Evolutionary conservation across 169 alveolate genomes (phyloP).

Genomic region (Plasmodium inui): DNA sequence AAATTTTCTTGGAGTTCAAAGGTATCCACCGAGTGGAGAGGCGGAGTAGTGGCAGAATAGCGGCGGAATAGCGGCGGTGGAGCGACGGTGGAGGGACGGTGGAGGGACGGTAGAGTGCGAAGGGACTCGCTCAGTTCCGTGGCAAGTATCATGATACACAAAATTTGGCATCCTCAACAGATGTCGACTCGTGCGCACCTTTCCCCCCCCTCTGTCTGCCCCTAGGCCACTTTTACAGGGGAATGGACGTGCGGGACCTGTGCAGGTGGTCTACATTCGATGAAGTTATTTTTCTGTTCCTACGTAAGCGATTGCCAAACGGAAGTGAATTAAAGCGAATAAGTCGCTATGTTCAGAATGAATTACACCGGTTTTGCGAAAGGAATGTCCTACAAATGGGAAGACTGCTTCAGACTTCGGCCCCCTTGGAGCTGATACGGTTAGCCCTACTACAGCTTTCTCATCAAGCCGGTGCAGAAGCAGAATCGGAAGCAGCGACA

Average conservation of each 20-base stretch:
- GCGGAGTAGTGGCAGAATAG: not conserved
- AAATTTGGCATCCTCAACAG: not conserved
- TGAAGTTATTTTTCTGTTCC: constrained; percentile 9
- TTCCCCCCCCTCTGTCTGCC: not conserved
- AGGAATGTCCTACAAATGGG: constrained; percentile 6
- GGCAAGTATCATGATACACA: not conserved
- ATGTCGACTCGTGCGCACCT: not conserved
- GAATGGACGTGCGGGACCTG: constrained; percentile 1
- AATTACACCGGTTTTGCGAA: not conserved
- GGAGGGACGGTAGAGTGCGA: not conserved
- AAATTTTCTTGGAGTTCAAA: constrained; percentile 43
- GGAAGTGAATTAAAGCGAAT: constrained; percentile 9
- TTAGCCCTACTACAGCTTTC: not conserved
- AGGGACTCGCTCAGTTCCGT: not conserved
- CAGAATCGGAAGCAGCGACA: not conserved
- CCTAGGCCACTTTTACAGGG: constrained; percentile 36
- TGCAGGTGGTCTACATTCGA: constrained; percentile 25
- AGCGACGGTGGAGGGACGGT: not conserved
- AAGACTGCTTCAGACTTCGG: not conserved
- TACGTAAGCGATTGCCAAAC: constrained; percentile 20
- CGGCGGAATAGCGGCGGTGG: not conserved
- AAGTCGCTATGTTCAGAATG: not conserved
- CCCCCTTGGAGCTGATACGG: constrained; percentile 26
- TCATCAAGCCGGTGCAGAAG: not conserved
- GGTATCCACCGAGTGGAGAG: not conserved